A percentile compares a stretch with the other conserved stretches of the same genome.
phyloP scores from a whole-genome alignment of 371 early-diverging fungal species.

The Saksenaea oblongispora region DNA sequence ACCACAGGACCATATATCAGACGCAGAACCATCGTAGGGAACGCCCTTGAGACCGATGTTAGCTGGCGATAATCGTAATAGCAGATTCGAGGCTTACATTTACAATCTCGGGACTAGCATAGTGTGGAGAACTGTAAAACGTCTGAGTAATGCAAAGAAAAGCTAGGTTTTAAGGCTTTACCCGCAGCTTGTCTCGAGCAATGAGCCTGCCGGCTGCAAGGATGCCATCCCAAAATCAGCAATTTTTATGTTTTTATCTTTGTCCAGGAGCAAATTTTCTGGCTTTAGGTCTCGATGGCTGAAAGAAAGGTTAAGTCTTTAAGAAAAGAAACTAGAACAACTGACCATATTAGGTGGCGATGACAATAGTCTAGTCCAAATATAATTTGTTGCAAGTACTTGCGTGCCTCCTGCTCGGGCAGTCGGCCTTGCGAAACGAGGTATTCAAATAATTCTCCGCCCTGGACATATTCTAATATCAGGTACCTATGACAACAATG shows the following conservation, averaged over 20 bases:
- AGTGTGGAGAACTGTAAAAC: slow-evolving; percentile 75
- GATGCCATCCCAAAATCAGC: slow-evolving; percentile 91
- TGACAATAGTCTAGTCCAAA: slow-evolving; percentile 95
- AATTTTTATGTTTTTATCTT: slow-evolving; percentile 73
- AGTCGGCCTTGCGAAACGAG: slow-evolving; percentile 89
- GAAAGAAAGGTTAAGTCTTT: background rate
- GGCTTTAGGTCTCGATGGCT: slow-evolving; percentile 98
- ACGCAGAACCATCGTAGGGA: slow-evolving; percentile 82
- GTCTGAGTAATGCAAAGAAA: slow-evolving; percentile 40
- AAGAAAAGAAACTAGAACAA: background rate
- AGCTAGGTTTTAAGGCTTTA: slow-evolving; percentile 23
- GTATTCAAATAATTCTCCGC: slow-evolving; percentile 96
- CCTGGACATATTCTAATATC: slow-evolving; percentile 95
- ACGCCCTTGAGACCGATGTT: slow-evolving; percentile 50
- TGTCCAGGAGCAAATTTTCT: slow-evolving; percentile 91
- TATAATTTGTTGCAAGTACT: slow-evolving; percentile 95
- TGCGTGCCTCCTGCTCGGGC: slow-evolving; percentile 83
- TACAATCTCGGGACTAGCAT: slow-evolving; percentile 94
- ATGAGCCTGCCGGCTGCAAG: slow-evolving; percentile 66
- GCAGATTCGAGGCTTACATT: slow-evolving; percentile 39
- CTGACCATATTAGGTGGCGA: slow-evolving; percentile 84
- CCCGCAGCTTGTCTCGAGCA: slow-evolving; percentile 85
- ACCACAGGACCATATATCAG: slow-evolving; percentile 94
- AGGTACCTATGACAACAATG: slow-evolving; percentile 65
- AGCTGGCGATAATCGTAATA: background rate